Base-by-base conservation (phyloP, 305 asterid genomes). In the Stenogyne calaminthoides region DNA sequence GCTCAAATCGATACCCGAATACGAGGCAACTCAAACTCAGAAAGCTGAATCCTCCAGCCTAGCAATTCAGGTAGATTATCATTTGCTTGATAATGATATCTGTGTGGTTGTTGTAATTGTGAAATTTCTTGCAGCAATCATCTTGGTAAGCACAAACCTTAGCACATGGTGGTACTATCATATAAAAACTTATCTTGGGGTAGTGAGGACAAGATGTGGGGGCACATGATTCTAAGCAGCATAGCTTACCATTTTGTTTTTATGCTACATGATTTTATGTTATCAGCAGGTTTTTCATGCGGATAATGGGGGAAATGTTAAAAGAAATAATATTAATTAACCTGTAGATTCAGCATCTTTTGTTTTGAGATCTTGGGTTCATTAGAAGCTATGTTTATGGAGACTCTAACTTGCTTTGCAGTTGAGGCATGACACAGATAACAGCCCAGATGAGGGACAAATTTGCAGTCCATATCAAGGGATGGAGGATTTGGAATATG, bases 1-100 rank as follows among this genome's bases (percentile, higher is more conserved):
- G 88, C 76, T 88, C 65, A 76, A 82, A 62, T 64, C 91, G 0
- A 86, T 88, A 69, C 93, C 93, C 15, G 93, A 88, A 75, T 62
- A 78, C 29, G 88, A 80, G 57, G 78, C 78, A 32, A 60, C 77
- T 67, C 75, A 34, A 81, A 42, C 4, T 9, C 46, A 9, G 46
- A 40, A 40, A 40, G 52, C 52, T 49, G 56, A 49, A 6, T 49
- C 56, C 3, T 49, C 56, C 22, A 6, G 77, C 69, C 80, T 67
- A 73, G 68, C 67, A 62, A 64, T 82, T 76, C 88, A 84, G 93
- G 93, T 86, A 80, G 14, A 9, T 40, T 11, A 11, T 42, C 49
- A 42, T 42, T 42, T 42, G 49, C 3, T 42, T 42, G 1, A 42
- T 42, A 36, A n/a, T n/a, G n/a, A n/a, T n/a, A n/a, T n/a, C n/a